Evolutionary conservation across 2,329 filamentous ascomycete genomes (phyloP).

Genomic region (Aspergillus oerlinghausenensis): DNA sequence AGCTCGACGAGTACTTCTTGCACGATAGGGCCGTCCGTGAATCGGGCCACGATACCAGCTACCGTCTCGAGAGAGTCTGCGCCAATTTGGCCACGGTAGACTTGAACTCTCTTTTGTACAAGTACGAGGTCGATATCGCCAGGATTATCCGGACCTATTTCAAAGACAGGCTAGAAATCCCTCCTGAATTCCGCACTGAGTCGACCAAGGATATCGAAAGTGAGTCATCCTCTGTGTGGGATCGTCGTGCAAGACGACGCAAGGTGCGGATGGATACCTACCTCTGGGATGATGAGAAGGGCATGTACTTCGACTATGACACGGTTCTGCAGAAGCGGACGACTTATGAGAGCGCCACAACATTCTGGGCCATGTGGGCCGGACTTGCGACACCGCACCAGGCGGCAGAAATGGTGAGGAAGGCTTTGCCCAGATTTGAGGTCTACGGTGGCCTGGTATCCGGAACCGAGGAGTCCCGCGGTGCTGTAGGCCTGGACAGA

Average conservation of each 20-base stretch:
- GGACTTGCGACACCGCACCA: conserved; percentile 81
- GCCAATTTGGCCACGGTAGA: conserved; percentile 91
- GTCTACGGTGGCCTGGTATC: conserved; percentile 81
- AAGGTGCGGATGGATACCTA: conserved; percentile 87
- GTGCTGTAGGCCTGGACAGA: conserved; percentile 69
- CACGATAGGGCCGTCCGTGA: conserved; percentile 95
- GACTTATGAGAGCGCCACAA: conserved; percentile 85
- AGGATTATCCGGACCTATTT: conserved; percentile 81
- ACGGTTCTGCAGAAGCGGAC: conserved; percentile 75
- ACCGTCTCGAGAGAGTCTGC: conserved; percentile 82
- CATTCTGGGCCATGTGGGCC: conserved; percentile 97
- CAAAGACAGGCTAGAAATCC: conserved; percentile 74
- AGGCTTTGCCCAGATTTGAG: conserved; percentile 82
- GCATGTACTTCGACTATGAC: conserved; percentile 98
- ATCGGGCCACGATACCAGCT: conserved; percentile 93
- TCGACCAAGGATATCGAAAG: conserved; percentile 62
- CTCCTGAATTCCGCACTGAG: conserved; percentile 71
- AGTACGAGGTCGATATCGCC: conserved; percentile 93
- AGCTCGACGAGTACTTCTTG: conserved; percentile 90
- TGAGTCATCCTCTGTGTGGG: conserved; percentile 84
- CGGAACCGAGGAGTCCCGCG: conserved; percentile 84
- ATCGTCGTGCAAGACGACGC: conserved; percentile 77
- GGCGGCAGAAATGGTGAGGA: conserved; percentile 75
- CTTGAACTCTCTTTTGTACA: conserved; percentile 90
- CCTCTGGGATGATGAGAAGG: conserved; percentile 84